Conservation (phyloP, 2,329 filamentous ascomycete genomes). For the Thelonectria olida region DNA sequence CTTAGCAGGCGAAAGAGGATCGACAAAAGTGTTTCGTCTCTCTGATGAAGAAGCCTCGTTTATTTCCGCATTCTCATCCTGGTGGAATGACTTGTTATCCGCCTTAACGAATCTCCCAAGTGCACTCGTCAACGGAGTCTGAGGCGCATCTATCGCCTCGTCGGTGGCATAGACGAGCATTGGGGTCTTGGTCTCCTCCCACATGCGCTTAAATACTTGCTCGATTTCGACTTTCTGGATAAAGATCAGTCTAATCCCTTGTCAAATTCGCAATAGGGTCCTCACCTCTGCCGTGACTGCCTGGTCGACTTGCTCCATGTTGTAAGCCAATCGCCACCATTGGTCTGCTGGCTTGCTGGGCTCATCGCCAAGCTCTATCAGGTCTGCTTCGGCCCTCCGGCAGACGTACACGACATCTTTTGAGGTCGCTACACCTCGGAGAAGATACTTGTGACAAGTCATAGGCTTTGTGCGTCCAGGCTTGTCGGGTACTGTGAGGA, state of each 20-base stretch:
- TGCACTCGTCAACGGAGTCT: constrained; percentile 48
- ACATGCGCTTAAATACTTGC: constrained; percentile 56
- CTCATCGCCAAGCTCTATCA: constrained; percentile 53
- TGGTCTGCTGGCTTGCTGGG: constrained; percentile 51
- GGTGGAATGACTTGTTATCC: constrained; percentile 62
- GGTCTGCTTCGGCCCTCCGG: constrained; percentile 50
- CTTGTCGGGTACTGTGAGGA: constrained; percentile 53
- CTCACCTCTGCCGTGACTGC: constrained; percentile 61
- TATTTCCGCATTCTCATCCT: constrained; percentile 56
- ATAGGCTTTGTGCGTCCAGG: constrained; percentile 48
- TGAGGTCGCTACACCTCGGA: constrained; percentile 61
- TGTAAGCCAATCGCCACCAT: constrained; percentile 65
- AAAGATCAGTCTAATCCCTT: constrained; percentile 21
- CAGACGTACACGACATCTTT: constrained; percentile 61
- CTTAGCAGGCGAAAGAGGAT: constrained; percentile 56
- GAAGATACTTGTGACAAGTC: constrained; percentile 56
- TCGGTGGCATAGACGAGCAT: constrained; percentile 65
- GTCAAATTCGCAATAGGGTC: neutral
- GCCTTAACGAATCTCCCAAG: constrained; percentile 58
- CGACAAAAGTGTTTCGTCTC: constrained; percentile 39
- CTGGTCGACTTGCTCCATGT: constrained; percentile 44
- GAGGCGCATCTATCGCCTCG: constrained; percentile 30
- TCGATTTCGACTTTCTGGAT: constrained; percentile 58
- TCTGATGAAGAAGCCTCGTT: constrained; percentile 31
- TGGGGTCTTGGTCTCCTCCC: constrained; percentile 57